Evolutionary conservation across 352 stramenopile genomes (phyloP).

Genomic region (Globisporangium emineosum): DNA sequence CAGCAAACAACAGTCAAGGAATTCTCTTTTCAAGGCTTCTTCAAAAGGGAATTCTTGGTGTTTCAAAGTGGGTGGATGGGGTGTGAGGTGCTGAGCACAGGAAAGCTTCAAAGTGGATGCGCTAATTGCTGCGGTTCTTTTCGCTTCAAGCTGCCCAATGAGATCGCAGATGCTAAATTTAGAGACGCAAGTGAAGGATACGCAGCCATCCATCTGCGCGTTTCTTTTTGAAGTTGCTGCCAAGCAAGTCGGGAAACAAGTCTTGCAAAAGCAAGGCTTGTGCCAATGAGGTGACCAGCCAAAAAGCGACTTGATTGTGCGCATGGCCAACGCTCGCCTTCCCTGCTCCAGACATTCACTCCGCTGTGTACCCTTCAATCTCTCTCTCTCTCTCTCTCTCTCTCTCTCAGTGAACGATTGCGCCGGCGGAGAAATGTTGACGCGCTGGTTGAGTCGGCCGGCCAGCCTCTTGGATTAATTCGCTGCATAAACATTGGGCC

Average conservation of each 20-base stretch:
- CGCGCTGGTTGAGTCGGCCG: neutral
- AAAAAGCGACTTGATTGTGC: constrained; percentile 2
- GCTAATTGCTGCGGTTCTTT: neutral
- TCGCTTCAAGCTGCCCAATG: neutral
- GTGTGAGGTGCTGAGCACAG: neutral
- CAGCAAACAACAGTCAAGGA: neutral
- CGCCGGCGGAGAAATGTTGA: constrained; percentile 8
- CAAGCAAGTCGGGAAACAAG: neutral
- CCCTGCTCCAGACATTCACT: neutral
- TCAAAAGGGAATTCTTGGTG: too few relatives aligned
- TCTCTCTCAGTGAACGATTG: neutral
- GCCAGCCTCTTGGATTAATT: constrained; percentile 7
- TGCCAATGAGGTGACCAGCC: neutral
- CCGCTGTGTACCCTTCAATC: neutral
- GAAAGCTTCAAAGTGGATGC: neutral
- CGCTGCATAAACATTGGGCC: constrained; percentile 8
- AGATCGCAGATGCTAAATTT: neutral
- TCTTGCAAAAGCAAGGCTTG: neutral
- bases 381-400: neutral
- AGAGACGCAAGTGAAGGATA: neutral
- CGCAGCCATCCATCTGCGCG: neutral
- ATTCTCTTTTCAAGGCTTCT: too few relatives aligned
- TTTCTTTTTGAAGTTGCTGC: neutral
- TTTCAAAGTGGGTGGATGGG: neutral
- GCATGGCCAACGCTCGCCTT: neutral